Conservation (phyloP, 441 rosid genomes). For the Mallotus repandus region DNA sequence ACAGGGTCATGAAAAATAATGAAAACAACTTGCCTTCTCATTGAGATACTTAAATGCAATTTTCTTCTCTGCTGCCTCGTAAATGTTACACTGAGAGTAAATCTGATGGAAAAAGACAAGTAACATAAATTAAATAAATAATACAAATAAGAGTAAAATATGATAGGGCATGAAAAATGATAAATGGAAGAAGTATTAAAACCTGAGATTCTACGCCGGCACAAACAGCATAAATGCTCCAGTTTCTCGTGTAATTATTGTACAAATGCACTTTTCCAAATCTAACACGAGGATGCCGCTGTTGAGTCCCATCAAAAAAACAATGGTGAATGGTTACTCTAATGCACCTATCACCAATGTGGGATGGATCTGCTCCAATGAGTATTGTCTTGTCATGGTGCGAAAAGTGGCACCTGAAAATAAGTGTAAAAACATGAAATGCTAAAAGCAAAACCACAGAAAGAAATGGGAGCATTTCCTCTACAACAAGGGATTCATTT, state of each 20-base stretch:
- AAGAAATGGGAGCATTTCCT: too few species aligned
- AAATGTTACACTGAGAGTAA: constrained; percentile 86
- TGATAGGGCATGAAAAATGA: not conserved
- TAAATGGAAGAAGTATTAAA: not conserved
- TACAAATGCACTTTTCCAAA: constrained; percentile 81
- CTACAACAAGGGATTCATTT: not conserved
- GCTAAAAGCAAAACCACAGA: not conserved
- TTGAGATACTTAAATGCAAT: constrained; percentile 67
- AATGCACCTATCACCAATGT: constrained; percentile 74
- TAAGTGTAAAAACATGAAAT: not conserved
- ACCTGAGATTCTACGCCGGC: constrained; percentile 95
- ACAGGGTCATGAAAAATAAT: too few species aligned
- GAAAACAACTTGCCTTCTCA: constrained; percentile 56
- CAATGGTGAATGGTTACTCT: constrained; percentile 91
- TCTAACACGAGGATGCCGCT: constrained; percentile 92
- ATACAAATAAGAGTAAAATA: not conserved
- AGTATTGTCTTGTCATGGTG: constrained; percentile 83
- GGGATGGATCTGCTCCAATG: constrained; percentile 84
- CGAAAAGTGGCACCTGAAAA: constrained; percentile 70
- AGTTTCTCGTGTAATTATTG: constrained; percentile 82
- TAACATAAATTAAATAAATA: not conserved
- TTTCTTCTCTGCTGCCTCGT: constrained; percentile 91
- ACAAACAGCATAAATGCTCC: constrained; percentile 97
- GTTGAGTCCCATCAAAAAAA: constrained; percentile 86
- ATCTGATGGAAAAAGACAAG: constrained; percentile 40